Base-by-base conservation (phyloP, 2,329 filamentous ascomycete species). In the Penicillium sp. region DNA sequence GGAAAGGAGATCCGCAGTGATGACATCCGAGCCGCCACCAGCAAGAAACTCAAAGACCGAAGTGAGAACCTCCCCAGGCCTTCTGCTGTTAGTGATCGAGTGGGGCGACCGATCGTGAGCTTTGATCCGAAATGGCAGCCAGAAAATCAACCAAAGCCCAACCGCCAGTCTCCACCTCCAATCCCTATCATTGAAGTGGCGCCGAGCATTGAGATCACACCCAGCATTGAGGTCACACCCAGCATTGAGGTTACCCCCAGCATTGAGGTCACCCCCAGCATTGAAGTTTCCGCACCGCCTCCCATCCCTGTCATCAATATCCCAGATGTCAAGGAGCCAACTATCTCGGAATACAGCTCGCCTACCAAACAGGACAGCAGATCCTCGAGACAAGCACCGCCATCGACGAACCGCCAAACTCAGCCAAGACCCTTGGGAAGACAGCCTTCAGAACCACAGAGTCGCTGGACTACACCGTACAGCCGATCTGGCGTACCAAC, bases 21-120 rank as follows among this genome's bases (percentile, higher is more conserved):
- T 50, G 93, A 98, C 58, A 95, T 98, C 63, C 87, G 91, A 58
- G 86, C 90, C 64, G 93, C 93, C 54, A 98, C 93, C 8, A 95
- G 90, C 76, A 96, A 96, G 85, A 89, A 82, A 72, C 80, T 95
- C 62, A 92, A 87, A 73, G 91, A 96, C 75, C 88, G 93, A 70
- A 97, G 92, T 76, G 78, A 87, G 56, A 96, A 90, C 72, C 81
- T 98, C 60, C 93, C 93, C 27, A 93, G 89, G 69, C 93, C 93
- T 63, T 91, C 90, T 54, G 88, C 90, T 69, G 93, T 98, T 75
- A 97, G 92, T 79, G 90, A 97, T 78, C 90, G 84, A 71, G 89
- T 90, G 67, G 91, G 91, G 67, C 87, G 93, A 72, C 93, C 93
- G 62, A 98, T 98, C 81, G 93, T 98, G 82, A 98, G 93, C 83